Conservation (phyloP, 345 rosid genomes). For the Eucalyptus marginata region DNA sequence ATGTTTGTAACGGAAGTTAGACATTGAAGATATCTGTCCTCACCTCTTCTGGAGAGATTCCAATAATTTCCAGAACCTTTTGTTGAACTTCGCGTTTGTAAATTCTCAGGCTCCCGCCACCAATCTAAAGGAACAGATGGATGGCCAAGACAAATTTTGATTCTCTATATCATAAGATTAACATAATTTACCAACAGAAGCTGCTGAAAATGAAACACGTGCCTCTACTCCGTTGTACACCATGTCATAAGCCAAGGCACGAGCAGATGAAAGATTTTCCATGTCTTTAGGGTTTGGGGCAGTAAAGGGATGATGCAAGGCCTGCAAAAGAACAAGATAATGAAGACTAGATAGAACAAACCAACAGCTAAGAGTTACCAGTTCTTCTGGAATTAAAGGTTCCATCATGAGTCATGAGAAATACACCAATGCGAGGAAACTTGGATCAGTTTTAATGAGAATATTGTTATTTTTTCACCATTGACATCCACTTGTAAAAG, state of each 20-base stretch:
- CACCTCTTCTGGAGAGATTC: slow-evolving; percentile 73
- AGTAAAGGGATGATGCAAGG: slow-evolving; percentile 96
- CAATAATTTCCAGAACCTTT: slow-evolving; percentile 75
- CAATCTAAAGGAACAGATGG: slow-evolving; percentile 48
- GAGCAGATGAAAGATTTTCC: slow-evolving; percentile 75
- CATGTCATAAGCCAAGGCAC: slow-evolving; percentile 96
- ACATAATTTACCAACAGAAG: not conserved
- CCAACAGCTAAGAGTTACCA: not conserved
- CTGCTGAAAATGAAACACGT: not conserved
- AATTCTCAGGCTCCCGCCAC: slow-evolving; percentile 98
- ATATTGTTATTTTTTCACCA: not conserved
- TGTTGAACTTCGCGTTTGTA: slow-evolving; percentile 81
- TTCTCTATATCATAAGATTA: not conserved
- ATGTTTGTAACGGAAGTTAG: not conserved
- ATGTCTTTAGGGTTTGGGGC: slow-evolving; percentile 91
- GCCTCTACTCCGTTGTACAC: slow-evolving; percentile 99
- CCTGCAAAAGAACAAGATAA: slow-evolving; percentile 22
- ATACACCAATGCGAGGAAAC: not conserved
- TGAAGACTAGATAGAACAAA: not conserved
- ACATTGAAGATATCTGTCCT: not conserved
- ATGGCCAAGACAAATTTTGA: not conserved
- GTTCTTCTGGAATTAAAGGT: not conserved
- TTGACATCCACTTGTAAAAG: not conserved
- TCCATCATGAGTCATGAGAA: not conserved
- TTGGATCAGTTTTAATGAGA: not conserved